Evolutionary conservation across 106 monocot species (phyloP).

Genomic region (Platanthera zijinensis): DNA sequence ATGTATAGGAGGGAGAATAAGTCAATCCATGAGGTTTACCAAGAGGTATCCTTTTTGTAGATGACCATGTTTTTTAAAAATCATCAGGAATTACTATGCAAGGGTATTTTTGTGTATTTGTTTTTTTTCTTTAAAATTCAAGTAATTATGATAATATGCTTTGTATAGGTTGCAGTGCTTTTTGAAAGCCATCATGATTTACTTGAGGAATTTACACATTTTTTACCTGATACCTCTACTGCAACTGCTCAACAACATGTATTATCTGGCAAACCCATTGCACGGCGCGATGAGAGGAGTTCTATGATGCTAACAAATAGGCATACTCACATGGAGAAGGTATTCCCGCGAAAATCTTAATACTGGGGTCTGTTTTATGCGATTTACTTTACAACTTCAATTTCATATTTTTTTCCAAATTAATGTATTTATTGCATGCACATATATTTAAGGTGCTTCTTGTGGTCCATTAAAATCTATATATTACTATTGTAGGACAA

Average conservation of each 20-base stretch:
- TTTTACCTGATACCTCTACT: constrained; percentile 58
- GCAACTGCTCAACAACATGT: constrained; percentile 37
- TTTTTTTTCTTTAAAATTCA: not conserved
- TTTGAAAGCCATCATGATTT: constrained; percentile 49
- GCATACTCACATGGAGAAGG: constrained; percentile 52
- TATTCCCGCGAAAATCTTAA: not conserved
- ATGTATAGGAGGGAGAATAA: constrained; percentile 97
- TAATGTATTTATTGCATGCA: constrained; percentile 2
- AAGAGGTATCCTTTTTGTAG: constrained; percentile 40
- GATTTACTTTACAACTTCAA: not conserved
- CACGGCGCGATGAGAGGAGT: constrained; percentile 55
- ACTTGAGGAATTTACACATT: constrained; percentile 50
- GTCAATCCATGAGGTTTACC: constrained; percentile 86
- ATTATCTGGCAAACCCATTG: constrained; percentile 31
- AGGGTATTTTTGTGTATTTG: not conserved
- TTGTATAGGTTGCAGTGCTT: constrained; percentile 35
- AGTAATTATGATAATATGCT: not conserved
- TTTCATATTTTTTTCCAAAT: not conserved
- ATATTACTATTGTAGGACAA: no score
- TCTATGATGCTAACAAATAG: constrained; percentile 33
- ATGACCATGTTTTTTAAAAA: not conserved
- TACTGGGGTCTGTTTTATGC: not conserved
- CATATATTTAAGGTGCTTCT: not conserved
- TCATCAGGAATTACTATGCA: not conserved
- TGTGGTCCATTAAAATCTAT: no score